Evolutionary conservation across 306 rosid species (phyloP).

Genomic region (Senna tora): DNA sequence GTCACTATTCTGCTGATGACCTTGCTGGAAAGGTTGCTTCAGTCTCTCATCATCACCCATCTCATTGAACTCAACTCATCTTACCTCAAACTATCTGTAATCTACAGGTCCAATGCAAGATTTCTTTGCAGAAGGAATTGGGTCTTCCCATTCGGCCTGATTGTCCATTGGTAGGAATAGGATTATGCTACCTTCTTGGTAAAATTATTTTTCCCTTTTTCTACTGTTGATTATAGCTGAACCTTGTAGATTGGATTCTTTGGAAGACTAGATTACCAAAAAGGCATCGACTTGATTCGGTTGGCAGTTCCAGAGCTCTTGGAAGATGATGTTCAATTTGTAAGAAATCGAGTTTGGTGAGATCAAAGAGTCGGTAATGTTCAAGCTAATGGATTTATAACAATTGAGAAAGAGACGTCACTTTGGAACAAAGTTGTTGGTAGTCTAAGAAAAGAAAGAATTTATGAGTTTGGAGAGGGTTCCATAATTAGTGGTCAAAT

Average conservation of each 20-base stretch:
- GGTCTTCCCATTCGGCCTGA: constrained; percentile 76
- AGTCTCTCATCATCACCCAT: constrained; percentile 1
- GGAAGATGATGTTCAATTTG: constrained; percentile 85
- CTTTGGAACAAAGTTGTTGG: too few species aligned
- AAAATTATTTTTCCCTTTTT: constrained; percentile 18
- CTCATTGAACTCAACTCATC: constrained; percentile 30
- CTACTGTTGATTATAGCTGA: constrained; percentile 35
- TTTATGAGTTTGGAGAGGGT: too few species aligned
- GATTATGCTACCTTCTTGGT: constrained; percentile 26
- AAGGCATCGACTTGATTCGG: constrained; percentile 81
- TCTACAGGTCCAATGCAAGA: constrained; percentile 71
- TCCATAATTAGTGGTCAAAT: too few species aligned
- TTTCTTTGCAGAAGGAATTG: constrained; percentile 75
- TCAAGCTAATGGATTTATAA: too few species aligned
- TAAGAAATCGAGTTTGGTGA: too few species aligned
- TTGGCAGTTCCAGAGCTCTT: constrained; percentile 65
- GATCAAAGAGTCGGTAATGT: too few species aligned
- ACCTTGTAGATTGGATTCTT: constrained; percentile 79
- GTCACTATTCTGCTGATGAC: constrained; percentile 65
- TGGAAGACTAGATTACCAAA: constrained; percentile 89
- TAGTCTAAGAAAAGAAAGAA: too few species aligned
- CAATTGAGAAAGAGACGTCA: too few species aligned
- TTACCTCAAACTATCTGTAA: constrained; percentile 26
- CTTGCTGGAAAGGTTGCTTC: constrained; percentile 74
- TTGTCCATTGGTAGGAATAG: constrained; percentile 84